These are phyloP conservation scores for Penicillium decumbens DNA, from an alignment of 2,329 filamentous ascomycete genomes.

Conservation along the genomic window DNA sequence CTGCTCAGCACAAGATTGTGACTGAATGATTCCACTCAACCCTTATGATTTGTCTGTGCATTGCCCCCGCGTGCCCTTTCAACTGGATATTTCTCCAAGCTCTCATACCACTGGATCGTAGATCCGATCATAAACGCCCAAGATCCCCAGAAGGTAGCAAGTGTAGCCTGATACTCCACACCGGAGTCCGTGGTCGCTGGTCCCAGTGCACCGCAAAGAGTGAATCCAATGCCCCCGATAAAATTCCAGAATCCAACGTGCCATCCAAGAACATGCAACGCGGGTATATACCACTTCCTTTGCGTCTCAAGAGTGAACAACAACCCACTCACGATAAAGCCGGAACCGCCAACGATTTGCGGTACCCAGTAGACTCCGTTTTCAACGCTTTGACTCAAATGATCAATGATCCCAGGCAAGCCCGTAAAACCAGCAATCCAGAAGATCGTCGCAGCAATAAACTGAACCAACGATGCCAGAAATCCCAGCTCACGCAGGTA, in stretches of 20 bases:
- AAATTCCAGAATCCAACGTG: constrained; percentile 64
- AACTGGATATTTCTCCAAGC: constrained; percentile 47
- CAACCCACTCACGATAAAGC: constrained; percentile 56
- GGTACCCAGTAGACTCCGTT: constrained; percentile 60
- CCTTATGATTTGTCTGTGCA: not conserved
- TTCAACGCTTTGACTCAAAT: constrained; percentile 45
- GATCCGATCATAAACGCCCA: constrained; percentile 46
- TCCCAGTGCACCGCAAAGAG: constrained; percentile 56
- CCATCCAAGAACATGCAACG: constrained; percentile 57
- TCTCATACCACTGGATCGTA: constrained; percentile 49
- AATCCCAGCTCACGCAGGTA: constrained; percentile 62
- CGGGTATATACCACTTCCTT: constrained; percentile 58
- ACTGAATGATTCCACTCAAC: not conserved
- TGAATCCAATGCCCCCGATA: constrained; percentile 60
- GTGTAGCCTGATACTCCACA: constrained; percentile 46
- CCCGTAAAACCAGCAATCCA: constrained; percentile 60
- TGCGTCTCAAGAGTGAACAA: constrained; percentile 66
- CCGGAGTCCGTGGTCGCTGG: constrained; percentile 43
- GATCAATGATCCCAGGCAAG: constrained; percentile 53
- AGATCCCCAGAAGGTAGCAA: constrained; percentile 46
- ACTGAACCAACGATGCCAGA: constrained; percentile 54
- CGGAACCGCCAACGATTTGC: constrained; percentile 58
- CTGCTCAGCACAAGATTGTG: not conserved
- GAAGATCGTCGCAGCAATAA: constrained; percentile 59
- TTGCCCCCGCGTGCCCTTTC: constrained; percentile 50